Evolutionary conservation across 2,329 filamentous ascomycete species (phyloP).

Genomic region (Colletotrichum tanaceti): DNA sequence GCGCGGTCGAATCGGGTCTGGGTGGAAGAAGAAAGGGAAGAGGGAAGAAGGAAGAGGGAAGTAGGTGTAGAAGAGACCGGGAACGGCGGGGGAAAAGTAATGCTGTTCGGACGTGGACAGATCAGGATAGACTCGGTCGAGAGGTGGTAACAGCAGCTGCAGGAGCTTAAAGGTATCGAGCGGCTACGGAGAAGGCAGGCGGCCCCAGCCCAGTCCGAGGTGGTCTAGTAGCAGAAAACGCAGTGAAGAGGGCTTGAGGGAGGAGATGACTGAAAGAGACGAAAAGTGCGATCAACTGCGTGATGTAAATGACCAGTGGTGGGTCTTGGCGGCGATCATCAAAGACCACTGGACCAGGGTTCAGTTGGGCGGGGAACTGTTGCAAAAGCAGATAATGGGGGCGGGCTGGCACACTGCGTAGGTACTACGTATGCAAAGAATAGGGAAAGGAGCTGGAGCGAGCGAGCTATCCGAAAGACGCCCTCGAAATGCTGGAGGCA

Average conservation of each 20-base stretch:
- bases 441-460: background rate
- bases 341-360: constrained; percentile 38
- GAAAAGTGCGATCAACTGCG: constrained; percentile 37
- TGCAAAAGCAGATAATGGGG: constrained; percentile 12
- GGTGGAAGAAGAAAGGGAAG: constrained; percentile 9
- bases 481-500: background rate
- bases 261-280: constrained; percentile 30
- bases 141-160: constrained; percentile 32
- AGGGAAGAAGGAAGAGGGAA: no score
- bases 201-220: constrained; percentile 34
- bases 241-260: constrained; percentile 24
- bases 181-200: constrained; percentile 21
- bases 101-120: constrained; percentile 3
- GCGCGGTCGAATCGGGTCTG: constrained; percentile 24
- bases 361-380: constrained; percentile 5
- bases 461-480: background rate
- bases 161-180: constrained; percentile 33
- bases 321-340: constrained; percentile 42
- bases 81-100: constrained; percentile 34
- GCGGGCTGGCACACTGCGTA: background rate
- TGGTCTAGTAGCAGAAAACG: constrained; percentile 5
- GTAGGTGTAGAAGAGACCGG: constrained; percentile 21
- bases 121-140: constrained; percentile 6
- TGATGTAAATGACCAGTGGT: constrained; percentile 41
- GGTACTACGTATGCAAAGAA: constrained; percentile 7